These are phyloP conservation scores for Saccharomycopsis sp. DNA, from an alignment of 805 yeast genomes.

Conservation along the genomic window DNA sequence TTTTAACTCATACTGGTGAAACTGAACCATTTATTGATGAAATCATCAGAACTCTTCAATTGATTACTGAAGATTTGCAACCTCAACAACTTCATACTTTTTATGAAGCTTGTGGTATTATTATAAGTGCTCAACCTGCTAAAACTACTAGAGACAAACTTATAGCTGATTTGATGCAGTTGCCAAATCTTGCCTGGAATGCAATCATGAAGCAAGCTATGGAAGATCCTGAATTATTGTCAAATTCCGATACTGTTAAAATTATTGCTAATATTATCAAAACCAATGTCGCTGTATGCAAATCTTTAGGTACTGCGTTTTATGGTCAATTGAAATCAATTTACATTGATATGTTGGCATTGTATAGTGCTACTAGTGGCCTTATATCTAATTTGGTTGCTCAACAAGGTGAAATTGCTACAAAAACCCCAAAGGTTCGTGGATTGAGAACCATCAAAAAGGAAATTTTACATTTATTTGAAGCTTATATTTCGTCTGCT, in stretches of 20 bases:
- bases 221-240: slow-evolving; percentile 68
- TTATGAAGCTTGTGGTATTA: slow-evolving; percentile 94
- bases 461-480: slow-evolving; percentile 82
- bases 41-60: slow-evolving; percentile 72
- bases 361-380: slow-evolving; percentile 79
- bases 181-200: slow-evolving; percentile 93
- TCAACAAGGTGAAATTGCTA: slow-evolving; percentile 74
- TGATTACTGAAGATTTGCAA: slow-evolving; percentile 81
- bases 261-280: slow-evolving; percentile 88
- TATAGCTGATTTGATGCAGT: slow-evolving; percentile 68
- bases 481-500: slow-evolving; percentile 80
- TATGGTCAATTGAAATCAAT: slow-evolving; percentile 79
- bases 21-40: slow-evolving; percentile 85
- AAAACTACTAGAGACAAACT: slow-evolving; percentile 60
- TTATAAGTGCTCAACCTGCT: slow-evolving; percentile 77
- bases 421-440: slow-evolving; percentile 91
- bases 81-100: slow-evolving; percentile 98
- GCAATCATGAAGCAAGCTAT: slow-evolving; percentile 80
- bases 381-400: slow-evolving; percentile 78
- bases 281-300: slow-evolving; percentile 91
- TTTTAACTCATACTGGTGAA: slow-evolving; percentile 77
- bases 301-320: slow-evolving; percentile 88
- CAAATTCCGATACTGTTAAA: slow-evolving; percentile 77
- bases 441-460: slow-evolving; percentile 94
- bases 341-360: slow-evolving; percentile 79